A percentile compares a stretch with the other conserved stretches of the same genome.
Conservation (phyloP, 805 yeast genomes). For the Torulaspora franciscae region DNA sequence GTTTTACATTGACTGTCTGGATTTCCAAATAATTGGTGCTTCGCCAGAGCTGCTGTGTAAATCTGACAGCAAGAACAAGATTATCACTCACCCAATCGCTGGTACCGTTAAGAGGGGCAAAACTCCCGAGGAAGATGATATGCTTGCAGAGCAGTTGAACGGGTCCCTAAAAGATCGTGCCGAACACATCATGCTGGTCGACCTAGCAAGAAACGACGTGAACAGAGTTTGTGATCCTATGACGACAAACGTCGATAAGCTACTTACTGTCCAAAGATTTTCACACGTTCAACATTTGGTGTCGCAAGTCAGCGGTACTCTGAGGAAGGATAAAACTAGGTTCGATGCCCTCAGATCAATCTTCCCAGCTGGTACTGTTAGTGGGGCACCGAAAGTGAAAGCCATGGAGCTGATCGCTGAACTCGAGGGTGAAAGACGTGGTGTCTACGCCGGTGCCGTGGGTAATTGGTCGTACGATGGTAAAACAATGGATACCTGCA, state of each 20-base stretch:
- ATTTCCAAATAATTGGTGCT: slow-evolving; percentile 95
- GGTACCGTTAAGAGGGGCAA: slow-evolving; percentile 92
- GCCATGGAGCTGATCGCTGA: slow-evolving; percentile 95
- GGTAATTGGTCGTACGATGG: slow-evolving; percentile 98
- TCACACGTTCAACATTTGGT: slow-evolving; percentile 97
- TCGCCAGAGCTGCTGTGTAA: slow-evolving; percentile 92
- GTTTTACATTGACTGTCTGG: slow-evolving; percentile 87
- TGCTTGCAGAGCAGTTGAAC: slow-evolving; percentile 66
- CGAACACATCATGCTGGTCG: slow-evolving; percentile 98
- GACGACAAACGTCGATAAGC: slow-evolving; percentile 79
- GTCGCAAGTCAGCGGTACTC: slow-evolving; percentile 87
- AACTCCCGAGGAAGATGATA: slow-evolving; percentile 87
- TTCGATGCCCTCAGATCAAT: slow-evolving; percentile 97
- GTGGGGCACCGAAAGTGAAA: slow-evolving; percentile 96
- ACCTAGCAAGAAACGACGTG: slow-evolving; percentile 92
- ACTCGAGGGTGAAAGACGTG: slow-evolving; percentile 86
- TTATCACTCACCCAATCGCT: slow-evolving; percentile 95
- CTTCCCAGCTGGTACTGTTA: slow-evolving; percentile 98
- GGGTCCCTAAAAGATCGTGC: slow-evolving; percentile 87
- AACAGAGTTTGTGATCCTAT: slow-evolving; percentile 89
- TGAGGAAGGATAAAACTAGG: slow-evolving; percentile 77
- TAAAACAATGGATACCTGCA: slow-evolving; percentile 94
- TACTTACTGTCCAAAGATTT: slow-evolving; percentile 86
- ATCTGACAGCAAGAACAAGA: slow-evolving; percentile 62
- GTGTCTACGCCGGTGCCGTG: slow-evolving; percentile 98